These are phyloP conservation scores for Cerioporus squamosus DNA, from an alignment of 1,284 basidiomycete genomes.

Conservation along the genomic window DNA sequence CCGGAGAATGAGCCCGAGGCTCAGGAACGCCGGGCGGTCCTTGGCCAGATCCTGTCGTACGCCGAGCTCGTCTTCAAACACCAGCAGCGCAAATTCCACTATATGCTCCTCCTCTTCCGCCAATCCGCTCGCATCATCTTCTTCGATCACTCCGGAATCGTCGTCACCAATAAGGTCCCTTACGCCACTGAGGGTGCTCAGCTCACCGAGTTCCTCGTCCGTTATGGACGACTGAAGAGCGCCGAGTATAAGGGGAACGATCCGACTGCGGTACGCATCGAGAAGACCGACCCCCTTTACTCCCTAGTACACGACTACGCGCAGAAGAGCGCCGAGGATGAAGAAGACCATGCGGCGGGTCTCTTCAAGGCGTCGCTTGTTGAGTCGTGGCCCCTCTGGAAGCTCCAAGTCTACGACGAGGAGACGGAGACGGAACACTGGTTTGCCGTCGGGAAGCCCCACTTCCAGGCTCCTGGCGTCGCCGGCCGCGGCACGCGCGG, in stretches of 20 bases:
- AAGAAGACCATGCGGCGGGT: too few species aligned
- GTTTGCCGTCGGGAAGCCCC: background rate
- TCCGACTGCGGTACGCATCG: background rate
- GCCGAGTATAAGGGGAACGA: background rate
- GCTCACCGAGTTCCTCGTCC: too few species aligned
- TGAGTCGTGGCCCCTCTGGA: too few species aligned
- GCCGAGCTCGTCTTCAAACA: background rate
- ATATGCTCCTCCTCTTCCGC: background rate
- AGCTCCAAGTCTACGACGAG: too few species aligned
- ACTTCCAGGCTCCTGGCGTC: background rate
- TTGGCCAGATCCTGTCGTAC: background rate
- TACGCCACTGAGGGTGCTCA: too few species aligned
- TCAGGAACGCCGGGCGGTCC: background rate
- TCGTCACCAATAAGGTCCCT: too few species aligned
- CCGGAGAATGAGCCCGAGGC: background rate
- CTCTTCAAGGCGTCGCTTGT: too few species aligned
- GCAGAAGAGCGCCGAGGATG: too few species aligned
- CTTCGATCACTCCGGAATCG: too few species aligned
- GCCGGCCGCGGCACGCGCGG: background rate
- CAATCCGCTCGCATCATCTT: too few species aligned
- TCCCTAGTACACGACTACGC: too few species aligned
- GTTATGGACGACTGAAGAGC: too few species aligned
- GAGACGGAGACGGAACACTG: conserved; percentile 6
- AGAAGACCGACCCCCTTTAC: background rate
- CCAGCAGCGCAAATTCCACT: background rate